Percentiles rank a stretch among this genome's conserved stretches.
Conservation (phyloP, 2,329 filamentous ascomycete genomes). For the Pestalotiopsis sp. region DNA sequence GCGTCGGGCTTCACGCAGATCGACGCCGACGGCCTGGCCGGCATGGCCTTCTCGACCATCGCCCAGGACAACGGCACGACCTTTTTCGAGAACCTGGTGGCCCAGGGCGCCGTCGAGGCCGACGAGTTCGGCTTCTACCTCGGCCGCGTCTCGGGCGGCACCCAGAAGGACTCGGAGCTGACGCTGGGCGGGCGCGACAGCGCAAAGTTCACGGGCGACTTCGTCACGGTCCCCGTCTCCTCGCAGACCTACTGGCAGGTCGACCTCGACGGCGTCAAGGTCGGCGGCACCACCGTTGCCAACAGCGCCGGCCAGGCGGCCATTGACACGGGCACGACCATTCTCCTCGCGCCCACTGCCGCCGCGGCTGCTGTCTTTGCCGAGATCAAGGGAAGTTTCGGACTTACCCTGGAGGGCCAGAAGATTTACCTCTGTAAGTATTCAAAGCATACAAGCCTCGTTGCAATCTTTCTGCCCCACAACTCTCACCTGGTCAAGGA, state of each 20-base stretch:
- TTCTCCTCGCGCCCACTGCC: conserved; percentile 5
- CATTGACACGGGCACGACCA: conserved; percentile 10
- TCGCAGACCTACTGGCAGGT: conserved; percentile 12
- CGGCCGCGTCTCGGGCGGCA: conserved; percentile 15
- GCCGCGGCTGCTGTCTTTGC: background rate
- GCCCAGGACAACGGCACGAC: conserved; percentile 30
- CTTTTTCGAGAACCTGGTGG: conserved; percentile 35
- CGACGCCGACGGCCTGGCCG: conserved; percentile 37
- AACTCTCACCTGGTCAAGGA: background rate
- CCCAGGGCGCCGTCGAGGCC: conserved; percentile 28
- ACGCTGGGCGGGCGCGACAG: conserved; percentile 10
- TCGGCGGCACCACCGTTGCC: background rate
- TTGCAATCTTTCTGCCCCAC: background rate
- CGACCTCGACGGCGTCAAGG: conserved; percentile 6
- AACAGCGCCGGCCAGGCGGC: conserved; percentile 1
- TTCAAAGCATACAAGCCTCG: background rate
- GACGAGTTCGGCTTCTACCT: conserved; percentile 36
- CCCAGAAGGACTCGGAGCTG: conserved; percentile 4
- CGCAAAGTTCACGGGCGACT: conserved; percentile 8
- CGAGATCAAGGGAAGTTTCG: background rate
- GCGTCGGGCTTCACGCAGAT: conserved; percentile 28
- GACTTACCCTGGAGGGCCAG: background rate
- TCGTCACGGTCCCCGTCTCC: background rate
- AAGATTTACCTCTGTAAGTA: conserved; percentile 1
- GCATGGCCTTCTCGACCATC: conserved; percentile 35